Evolutionary conservation across 768 basidiomycete species (phyloP).

Genomic region (Mycena venus): DNA sequence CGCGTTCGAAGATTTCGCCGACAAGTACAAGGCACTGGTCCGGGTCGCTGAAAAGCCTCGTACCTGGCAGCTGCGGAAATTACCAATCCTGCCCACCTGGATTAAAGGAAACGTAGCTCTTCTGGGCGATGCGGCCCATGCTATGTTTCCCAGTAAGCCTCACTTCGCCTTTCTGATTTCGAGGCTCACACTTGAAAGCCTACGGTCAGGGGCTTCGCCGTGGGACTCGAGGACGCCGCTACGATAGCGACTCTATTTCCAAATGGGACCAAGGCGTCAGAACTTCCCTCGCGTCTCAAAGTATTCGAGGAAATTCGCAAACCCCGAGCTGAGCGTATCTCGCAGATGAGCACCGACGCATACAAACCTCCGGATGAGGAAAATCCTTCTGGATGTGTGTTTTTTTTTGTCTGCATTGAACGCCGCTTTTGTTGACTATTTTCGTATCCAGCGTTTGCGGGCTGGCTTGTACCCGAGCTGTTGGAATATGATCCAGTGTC

Average conservation of each 20-base stretch:
- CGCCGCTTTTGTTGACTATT: background rate
- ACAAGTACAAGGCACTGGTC: background rate
- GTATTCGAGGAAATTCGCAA: constrained; percentile 8
- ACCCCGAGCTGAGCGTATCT: constrained; percentile 6
- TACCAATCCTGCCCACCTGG: constrained; percentile 3
- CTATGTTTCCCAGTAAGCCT: constrained; percentile 13
- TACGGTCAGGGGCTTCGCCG: constrained; percentile 8
- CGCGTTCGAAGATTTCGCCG: background rate
- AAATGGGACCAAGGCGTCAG: background rate
- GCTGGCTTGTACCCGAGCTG: background rate
- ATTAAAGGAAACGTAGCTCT: constrained; percentile 14
- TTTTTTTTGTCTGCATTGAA: background rate
- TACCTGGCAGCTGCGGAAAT: constrained; percentile 1
- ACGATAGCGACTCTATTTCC: constrained; percentile 1
- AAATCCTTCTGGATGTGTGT: no score
- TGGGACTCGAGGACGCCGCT: constrained; percentile 20
- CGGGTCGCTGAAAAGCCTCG: background rate
- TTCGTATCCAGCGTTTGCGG: background rate
- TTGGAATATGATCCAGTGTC: background rate
- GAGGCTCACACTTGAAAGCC: background rate
- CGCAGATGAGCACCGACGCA: constrained; percentile 4
- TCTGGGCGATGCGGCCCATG: constrained; percentile 23
- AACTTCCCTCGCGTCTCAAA: background rate
- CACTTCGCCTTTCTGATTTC: background rate
- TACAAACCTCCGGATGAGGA: background rate